Conservation (phyloP, 139 green algal genomes). For the Chlamydomonas incerta region DNA sequence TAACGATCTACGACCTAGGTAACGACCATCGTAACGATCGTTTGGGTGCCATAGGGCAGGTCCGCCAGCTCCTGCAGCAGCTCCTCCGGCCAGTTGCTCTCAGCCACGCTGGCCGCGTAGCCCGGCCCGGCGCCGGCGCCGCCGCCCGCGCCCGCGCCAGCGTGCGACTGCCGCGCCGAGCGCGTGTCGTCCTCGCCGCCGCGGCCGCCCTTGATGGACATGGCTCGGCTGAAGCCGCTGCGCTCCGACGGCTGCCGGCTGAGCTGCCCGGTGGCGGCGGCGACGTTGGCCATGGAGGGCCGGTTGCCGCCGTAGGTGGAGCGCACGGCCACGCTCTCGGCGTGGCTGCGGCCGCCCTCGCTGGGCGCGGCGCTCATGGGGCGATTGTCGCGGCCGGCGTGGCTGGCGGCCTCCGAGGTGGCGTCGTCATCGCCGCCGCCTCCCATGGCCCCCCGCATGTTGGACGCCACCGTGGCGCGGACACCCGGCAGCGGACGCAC, state of each 20-base stretch:
- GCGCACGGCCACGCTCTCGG: conserved; percentile 2
- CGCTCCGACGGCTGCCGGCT: conserved; percentile 33
- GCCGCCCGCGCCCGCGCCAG: background rate
- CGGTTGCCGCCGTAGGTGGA: background rate
- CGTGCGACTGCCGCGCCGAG: conserved; percentile 32
- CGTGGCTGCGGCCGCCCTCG: conserved; percentile 38
- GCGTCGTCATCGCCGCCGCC: conserved; percentile 8
- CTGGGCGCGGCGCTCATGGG: conserved; percentile 24
- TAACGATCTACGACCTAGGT: no score
- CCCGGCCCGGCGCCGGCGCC: background rate
- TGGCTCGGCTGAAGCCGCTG: background rate
- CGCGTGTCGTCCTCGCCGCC: background rate
- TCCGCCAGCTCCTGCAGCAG: conserved; percentile 44
- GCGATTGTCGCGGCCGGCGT: background rate
- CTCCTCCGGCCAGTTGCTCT: conserved; percentile 61
- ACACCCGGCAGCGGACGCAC: conserved; percentile 36
- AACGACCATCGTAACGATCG: no score
- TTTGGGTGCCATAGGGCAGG: no score
- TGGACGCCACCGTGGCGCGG: background rate
- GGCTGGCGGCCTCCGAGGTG: background rate
- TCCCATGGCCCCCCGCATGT: background rate
- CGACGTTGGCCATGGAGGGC: background rate
- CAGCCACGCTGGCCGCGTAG: conserved; percentile 51
- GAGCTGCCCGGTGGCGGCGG: background rate
- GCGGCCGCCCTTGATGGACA: conserved; percentile 15